Evolutionary conservation across 2,329 filamentous ascomycete species (phyloP).

Genomic region (Aureobasidium pullulans): DNA sequence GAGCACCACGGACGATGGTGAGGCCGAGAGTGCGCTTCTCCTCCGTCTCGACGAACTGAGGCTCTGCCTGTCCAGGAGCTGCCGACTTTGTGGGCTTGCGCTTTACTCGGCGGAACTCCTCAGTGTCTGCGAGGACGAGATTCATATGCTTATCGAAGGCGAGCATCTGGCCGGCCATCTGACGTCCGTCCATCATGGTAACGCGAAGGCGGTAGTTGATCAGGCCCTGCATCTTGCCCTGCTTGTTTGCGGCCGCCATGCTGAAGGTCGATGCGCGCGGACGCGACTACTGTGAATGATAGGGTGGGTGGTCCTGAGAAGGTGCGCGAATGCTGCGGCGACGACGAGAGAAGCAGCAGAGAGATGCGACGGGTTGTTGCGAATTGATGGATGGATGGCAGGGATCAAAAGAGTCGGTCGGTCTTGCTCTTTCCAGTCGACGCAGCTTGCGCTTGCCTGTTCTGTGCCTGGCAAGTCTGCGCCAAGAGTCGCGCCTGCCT

Average conservation of each 20-base stretch:
- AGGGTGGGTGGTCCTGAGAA: neutral
- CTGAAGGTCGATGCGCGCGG: slow-evolving; percentile 18
- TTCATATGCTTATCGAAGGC: slow-evolving; percentile 99
- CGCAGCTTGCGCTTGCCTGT: slow-evolving; percentile 5
- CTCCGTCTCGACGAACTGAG: slow-evolving; percentile 72
- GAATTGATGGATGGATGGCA: neutral
- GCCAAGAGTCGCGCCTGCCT: slow-evolving; percentile 1
- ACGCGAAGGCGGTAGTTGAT: slow-evolving; percentile 99
- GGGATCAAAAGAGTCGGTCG: neutral
- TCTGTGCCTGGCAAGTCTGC: neutral
- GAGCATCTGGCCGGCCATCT: slow-evolving; percentile 97
- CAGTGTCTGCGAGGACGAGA: slow-evolving; percentile 93
- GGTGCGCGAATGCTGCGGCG: neutral
- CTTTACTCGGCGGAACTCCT: slow-evolving; percentile 92
- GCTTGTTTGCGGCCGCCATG: slow-evolving; percentile 64
- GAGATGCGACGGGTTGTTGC: neutral
- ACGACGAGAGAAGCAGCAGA: neutral
- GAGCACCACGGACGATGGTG: slow-evolving; percentile 86
- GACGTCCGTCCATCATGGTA: slow-evolving; percentile 86
- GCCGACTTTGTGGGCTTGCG: slow-evolving; percentile 70
- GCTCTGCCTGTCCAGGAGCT: slow-evolving; percentile 54
- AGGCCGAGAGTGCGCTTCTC: slow-evolving; percentile 97
- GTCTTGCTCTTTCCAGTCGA: neutral
- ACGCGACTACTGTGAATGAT: slow-evolving; percentile 11
- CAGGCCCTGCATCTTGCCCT: slow-evolving; percentile 93